These are phyloP conservation scores for Stachybotrys echinatus DNA, from an alignment of 2,329 filamentous ascomycete genomes.

Conservation along the genomic window DNA sequence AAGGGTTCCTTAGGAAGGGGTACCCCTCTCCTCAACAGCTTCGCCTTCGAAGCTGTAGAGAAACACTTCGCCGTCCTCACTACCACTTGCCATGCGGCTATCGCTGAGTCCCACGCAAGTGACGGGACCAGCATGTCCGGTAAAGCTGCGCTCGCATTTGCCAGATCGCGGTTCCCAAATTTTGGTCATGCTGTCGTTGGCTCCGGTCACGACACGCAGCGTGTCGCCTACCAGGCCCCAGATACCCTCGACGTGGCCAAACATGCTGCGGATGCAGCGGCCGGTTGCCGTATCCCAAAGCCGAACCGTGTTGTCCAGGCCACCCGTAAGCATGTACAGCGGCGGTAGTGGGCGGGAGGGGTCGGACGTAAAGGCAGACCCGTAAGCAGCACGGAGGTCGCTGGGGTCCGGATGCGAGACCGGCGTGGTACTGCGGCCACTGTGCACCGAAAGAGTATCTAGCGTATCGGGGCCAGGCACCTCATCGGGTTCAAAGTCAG, in stretches of 20 bases:
- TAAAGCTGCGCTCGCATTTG: conserved; percentile 87
- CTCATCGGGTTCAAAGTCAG: conserved; percentile 86
- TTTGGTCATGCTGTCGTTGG: conserved; percentile 93
- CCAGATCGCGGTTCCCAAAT: conserved; percentile 88
- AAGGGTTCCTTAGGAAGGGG: conserved; percentile 42
- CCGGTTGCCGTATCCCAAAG: conserved; percentile 86
- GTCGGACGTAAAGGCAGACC: conserved; percentile 56
- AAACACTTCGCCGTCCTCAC: conserved; percentile 87
- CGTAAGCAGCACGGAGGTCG: conserved; percentile 51
- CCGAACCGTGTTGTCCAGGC: conserved; percentile 84
- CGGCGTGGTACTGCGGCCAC: conserved; percentile 39
- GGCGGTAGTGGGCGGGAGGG: conserved; percentile 67
- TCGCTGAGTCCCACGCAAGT: conserved; percentile 92
- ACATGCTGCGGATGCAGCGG: conserved; percentile 84
- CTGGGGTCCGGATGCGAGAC: conserved; percentile 23
- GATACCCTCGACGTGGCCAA: conserved; percentile 92
- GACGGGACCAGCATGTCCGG: conserved; percentile 83
- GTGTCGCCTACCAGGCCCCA: conserved; percentile 91
- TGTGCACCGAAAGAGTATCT: conserved; percentile 48
- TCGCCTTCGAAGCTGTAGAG: conserved; percentile 70
- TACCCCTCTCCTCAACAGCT: conserved; percentile 43
- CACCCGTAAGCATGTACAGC: conserved; percentile 88
- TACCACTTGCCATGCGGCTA: conserved; percentile 81
- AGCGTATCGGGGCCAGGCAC: conserved; percentile 39
- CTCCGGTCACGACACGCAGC: conserved; percentile 79